Evolutionary conservation across 2,329 filamentous ascomycete genomes (phyloP).

Genomic region (Penicillium sp.): DNA sequence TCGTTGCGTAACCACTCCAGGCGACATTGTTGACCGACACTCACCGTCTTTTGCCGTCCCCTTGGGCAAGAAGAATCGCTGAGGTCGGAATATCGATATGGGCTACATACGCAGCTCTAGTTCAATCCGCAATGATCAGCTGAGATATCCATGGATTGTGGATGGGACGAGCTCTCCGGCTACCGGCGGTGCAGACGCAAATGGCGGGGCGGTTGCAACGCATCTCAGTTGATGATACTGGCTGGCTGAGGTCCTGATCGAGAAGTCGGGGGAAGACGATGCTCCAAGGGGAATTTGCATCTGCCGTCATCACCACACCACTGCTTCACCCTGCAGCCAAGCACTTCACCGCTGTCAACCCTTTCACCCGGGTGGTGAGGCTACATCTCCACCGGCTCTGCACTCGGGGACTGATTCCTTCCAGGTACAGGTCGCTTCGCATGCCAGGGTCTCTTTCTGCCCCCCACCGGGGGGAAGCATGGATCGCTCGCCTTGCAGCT

Average conservation of each 20-base stretch:
- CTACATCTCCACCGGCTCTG: neutral
- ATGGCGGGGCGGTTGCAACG: constrained; percentile 13
- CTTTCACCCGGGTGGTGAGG: neutral
- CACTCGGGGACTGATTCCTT: too few relatives aligned
- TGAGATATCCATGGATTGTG: constrained; percentile 11
- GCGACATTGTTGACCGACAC: constrained; percentile 5
- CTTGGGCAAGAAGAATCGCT: constrained; percentile 15
- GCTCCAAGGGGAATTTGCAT: neutral
- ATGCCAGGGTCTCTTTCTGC: constrained; percentile 2
- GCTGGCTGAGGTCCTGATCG: too few relatives aligned
- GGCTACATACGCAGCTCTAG: constrained; percentile 19
- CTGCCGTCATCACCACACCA: too few relatives aligned
- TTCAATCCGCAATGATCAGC: constrained; percentile 17
- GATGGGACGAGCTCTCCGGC: constrained; percentile 9
- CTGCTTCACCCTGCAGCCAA: constrained; percentile 22
- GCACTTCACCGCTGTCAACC: constrained; percentile 23
- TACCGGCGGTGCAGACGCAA: constrained; percentile 26
- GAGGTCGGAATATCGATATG: constrained; percentile 22
- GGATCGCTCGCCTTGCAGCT: constrained; percentile 20
- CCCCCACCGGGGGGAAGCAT: constrained; percentile 9
- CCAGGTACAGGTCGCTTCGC: too few relatives aligned
- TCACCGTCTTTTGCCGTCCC: constrained; percentile 26
- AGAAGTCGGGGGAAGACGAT: neutral
- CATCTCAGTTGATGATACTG: too few relatives aligned
- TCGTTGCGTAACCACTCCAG: constrained; percentile 7